Base-by-base conservation (phyloP, 2,329 filamentous ascomycete genomes). In the Malbranchea zuffiana region DNA sequence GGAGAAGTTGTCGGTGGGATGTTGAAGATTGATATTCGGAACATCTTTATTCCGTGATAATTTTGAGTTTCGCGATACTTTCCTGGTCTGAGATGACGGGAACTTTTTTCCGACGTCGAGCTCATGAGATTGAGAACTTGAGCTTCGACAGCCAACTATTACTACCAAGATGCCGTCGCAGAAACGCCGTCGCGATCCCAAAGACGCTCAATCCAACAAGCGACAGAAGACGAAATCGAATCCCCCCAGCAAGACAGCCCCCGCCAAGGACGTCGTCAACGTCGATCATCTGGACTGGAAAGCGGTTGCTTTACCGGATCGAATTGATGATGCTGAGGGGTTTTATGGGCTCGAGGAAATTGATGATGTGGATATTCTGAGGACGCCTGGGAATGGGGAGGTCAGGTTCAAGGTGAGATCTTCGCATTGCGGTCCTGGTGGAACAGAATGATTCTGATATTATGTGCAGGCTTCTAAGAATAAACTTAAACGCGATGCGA, bases 281-380 rank as follows among this genome's bases (percentile, higher is more conserved):
- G 43, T 72, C 21, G 67, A 77, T 41, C 63, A 71, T 25, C 60
- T 80, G 39, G 61, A 65, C 50, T 81, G 77, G 77, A 72, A 71
- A 43, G 67, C 75, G 13, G 75, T 90, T 3, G 55, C 65, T 23
- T 64, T 80, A 49, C 83, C 84, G 5, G 82, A 87, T 52, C 77
- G 81, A 53, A 68, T 87, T 49, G 78, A 88, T 30, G 84, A 95
- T 61, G 83, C 83, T n/a, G 86, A 92, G 46, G 90, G 90, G 0
- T 95, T 98, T 57, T 92, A 80, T 50, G 86, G 83, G 0, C 64
- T 98, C 1, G 86, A 98, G 52, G 87, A 96, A 51, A 80, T 96
- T 31, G 83, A 93, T 11, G 85, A 83, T 35, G 83, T 98, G 1
- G 82, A 94, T 19, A 70, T 98, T n/a, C 66, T 93, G 27, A 74